phyloP scores from a whole-genome alignment of 805 yeast species.

The Pichia manshurica region DNA sequence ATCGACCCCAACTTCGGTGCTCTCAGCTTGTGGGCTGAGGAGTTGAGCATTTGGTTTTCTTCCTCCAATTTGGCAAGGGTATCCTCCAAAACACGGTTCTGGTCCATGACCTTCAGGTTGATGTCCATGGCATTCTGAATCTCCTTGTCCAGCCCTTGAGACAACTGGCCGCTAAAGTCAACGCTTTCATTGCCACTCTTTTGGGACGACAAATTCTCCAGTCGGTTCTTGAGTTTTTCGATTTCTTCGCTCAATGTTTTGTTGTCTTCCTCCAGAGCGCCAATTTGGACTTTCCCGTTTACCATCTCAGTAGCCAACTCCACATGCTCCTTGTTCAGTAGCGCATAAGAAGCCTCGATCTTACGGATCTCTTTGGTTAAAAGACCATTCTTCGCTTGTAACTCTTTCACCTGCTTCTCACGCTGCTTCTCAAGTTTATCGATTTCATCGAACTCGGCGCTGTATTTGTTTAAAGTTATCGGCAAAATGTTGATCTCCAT shows the following conservation, averaged over 20 bases:
- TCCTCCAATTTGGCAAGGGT: slow-evolving; percentile 39
- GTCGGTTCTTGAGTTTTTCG: slow-evolving; percentile 39
- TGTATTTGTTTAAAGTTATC: slow-evolving; percentile 61
- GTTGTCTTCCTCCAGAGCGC: slow-evolving; percentile 72
- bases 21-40: slow-evolving; percentile 3
- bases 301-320: slow-evolving; percentile 85
- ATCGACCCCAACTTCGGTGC: slow-evolving; percentile 13
- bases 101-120: slow-evolving; percentile 60
- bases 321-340: slow-evolving; percentile 76
- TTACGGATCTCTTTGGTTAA: slow-evolving; percentile 67
- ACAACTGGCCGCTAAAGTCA: slow-evolving; percentile 28
- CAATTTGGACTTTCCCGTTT: slow-evolving; percentile 66
- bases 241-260: slow-evolving; percentile 48
- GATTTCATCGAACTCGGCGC: slow-evolving; percentile 70
- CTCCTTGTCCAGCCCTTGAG: slow-evolving; percentile 39
- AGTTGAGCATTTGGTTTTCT: slow-evolving; percentile 31
- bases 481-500: slow-evolving; percentile 71
- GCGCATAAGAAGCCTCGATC: slow-evolving; percentile 62
- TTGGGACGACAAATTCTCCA: slow-evolving; percentile 28
- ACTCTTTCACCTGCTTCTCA: slow-evolving; percentile 51
- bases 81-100: slow-evolving; percentile 53
- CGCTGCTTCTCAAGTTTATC: slow-evolving; percentile 61
- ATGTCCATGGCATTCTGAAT: slow-evolving; percentile 55
- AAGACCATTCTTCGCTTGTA: slow-evolving; percentile 63
- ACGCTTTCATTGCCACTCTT: slow-evolving; percentile 14